These are phyloP conservation scores for Eucalyptus curtisii DNA, from an alignment of 345 rosid genomes.

Conservation along the genomic window DNA sequence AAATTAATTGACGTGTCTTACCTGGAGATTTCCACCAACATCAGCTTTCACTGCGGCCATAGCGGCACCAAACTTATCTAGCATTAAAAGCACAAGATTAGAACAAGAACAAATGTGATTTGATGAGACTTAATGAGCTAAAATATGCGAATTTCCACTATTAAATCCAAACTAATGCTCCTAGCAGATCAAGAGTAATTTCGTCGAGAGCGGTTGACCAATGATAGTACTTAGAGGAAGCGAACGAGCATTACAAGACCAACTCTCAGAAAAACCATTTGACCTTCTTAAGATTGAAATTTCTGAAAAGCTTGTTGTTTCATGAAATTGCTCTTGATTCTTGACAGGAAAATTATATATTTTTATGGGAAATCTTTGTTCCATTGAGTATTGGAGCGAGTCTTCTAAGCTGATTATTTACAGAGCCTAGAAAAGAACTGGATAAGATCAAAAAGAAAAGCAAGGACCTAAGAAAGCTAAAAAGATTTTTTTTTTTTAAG, in stretches of 20 bases:
- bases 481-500: too few species aligned
- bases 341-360: neutral
- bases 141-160: neutral
- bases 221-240: neutral
- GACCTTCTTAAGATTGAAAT: neutral
- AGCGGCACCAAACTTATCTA: slow-evolving; percentile 85
- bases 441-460: neutral
- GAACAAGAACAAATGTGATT: neutral
- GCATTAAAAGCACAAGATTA: neutral
- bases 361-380: neutral
- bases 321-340: neutral
- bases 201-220: neutral
- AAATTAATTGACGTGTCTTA: neutral
- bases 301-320: neutral
- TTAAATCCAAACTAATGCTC: neutral
- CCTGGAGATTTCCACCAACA: slow-evolving; percentile 74
- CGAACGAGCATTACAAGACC: neutral
- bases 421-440: neutral
- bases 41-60: slow-evolving; percentile 74
- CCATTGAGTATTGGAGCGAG: neutral
- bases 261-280: neutral
- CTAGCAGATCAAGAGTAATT: neutral
- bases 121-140: neutral
- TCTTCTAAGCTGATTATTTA: neutral
- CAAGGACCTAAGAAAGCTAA: neutral